Base-by-base conservation (phyloP, 306 rosid genomes). In the Cucurbita maxima region DNA sequence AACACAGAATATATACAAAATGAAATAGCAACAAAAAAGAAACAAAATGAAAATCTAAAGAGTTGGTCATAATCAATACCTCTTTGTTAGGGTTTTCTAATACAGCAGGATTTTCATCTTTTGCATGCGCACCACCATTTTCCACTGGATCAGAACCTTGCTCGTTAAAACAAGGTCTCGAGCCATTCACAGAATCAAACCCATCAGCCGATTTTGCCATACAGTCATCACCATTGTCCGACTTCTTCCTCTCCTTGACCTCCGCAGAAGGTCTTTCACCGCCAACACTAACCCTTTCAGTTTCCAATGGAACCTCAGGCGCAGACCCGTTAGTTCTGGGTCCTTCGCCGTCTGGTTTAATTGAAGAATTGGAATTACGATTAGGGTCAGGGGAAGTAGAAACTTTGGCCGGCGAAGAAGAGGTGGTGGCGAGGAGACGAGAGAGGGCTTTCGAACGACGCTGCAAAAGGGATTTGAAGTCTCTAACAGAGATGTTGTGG, bases 391-490 rank as follows among this genome's bases (percentile, higher is more conserved):
- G 14, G 72, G 80, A 20, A 76, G 81, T 62, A 36, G 77, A 45
- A 7, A 55, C 2, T 10, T 72, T 57, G 8, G 79, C 38, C 37
- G 77, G 15, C 56, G 82, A 36, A 73, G 74, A 8, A 78, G 80
- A 30, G 60, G 78, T 0, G 77, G 76, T 3, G 72, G 81, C 43
- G 58, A 52, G 69, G 70, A 76, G 76, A 75, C 86, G 88, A 61
- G 90, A 85, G 73, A 91, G 90, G 73, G 97, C 97, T 61, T 72
- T 78, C 41, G 96, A 87, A 45, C 99, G 99, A 45, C 96, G 96
- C 6, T 71, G 78, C 25, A 88, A 74, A 50, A 95, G 97, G 56
- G 84, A 70, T 81, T 79, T 86, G 86, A 95, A 95, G 58, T 91
- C 90, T 80, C 83, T 85, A 71, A 84, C 71, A 40, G 97, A 76